Evolutionary conservation across 768 basidiomycete genomes (phyloP).

Genomic region (Trametes maxima): DNA sequence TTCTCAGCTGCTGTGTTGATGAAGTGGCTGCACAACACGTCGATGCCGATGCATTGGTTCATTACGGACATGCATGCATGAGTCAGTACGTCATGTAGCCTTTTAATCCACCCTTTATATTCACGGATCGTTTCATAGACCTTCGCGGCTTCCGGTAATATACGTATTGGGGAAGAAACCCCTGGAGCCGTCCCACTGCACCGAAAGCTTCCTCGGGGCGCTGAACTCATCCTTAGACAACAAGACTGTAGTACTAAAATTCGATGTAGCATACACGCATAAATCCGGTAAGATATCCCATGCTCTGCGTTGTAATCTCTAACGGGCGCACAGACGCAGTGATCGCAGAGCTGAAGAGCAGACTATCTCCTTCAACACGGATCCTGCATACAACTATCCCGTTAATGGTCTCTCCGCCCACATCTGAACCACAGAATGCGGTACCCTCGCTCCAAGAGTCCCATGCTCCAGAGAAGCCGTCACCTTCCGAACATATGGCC

Average conservation of each 20-base stretch:
- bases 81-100: constrained; percentile 63
- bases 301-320: neutral
- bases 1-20: constrained; percentile 88
- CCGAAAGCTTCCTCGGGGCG: constrained; percentile 41
- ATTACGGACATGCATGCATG: constrained; percentile 97
- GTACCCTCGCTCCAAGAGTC: neutral
- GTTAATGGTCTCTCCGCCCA: constrained; percentile 24
- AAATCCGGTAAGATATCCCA: constrained; percentile 51
- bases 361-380: constrained; percentile 29
- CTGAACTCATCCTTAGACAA: constrained; percentile 28
- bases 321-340: constrained; percentile 37
- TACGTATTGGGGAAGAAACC: constrained; percentile 85
- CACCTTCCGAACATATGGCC: neutral
- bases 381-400: constrained; percentile 43
- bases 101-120: neutral
- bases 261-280: constrained; percentile 81
- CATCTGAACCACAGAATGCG: neutral
- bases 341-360: constrained; percentile 31
- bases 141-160: constrained; percentile 83
- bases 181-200: constrained; percentile 59
- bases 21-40: constrained; percentile 95
- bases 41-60: constrained; percentile 87
- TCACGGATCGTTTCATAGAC: constrained; percentile 47
- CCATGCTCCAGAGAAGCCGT: neutral
- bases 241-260: constrained; percentile 56